A percentile compares a stretch with the other conserved stretches of the same genome.
Conservation (phyloP, 176 grass and related monocot species). For the Triticum turgidum region DNA sequence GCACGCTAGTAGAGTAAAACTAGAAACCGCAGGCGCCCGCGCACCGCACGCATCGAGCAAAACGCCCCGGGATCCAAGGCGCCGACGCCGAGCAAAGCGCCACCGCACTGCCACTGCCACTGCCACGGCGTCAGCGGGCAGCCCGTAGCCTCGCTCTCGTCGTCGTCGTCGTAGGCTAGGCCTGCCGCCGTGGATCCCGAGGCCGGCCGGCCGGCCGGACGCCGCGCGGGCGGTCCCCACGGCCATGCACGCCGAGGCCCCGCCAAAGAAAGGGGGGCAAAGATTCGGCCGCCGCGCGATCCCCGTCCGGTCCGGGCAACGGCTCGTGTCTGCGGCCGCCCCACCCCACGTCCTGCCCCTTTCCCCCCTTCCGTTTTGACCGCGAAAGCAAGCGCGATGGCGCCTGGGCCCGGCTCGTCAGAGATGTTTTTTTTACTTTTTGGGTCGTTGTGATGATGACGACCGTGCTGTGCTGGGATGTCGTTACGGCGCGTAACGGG, state of each 20-base stretch:
- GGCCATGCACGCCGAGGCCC: not conserved
- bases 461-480: too few species aligned
- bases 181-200: slow-evolving; percentile 14
- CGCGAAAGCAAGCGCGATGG: not conserved
- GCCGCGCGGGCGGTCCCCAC: slow-evolving; percentile 17
- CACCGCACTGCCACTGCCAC: not conserved
- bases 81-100: not conserved
- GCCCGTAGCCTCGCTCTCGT: not conserved
- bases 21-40: too few species aligned
- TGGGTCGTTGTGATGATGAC: too few species aligned
- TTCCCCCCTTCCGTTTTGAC: not conserved
- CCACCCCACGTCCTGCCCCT: not conserved
- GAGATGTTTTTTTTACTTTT: not conserved
- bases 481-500: too few species aligned
- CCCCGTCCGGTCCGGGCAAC: not conserved
- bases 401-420: not conserved
- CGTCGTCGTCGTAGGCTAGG: not conserved
- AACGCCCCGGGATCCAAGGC: not conserved
- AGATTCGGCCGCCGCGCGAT: not conserved
- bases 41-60: too few species aligned
- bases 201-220: not conserved
- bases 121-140: not conserved
- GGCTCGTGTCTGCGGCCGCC: not conserved
- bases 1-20: too few species aligned
- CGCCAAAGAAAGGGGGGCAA: too few species aligned